Conservation (phyloP, 805 yeast genomes). For the Cephaloascus albidus region DNA sequence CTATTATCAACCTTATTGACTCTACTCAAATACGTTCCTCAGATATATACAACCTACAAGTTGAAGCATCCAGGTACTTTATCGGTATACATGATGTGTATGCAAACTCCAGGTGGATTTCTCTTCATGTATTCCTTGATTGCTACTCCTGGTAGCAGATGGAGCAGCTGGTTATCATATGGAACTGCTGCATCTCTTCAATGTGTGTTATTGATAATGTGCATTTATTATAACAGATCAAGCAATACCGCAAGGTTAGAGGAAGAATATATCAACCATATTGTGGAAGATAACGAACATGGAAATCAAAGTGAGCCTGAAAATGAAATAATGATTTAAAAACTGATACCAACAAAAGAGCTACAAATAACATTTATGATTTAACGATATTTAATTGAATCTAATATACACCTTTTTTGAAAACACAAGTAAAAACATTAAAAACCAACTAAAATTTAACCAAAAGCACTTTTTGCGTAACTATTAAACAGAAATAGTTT, state of each 20-base stretch:
- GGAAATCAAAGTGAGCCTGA: no score
- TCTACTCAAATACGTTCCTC: slow-evolving; percentile 71
- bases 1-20: slow-evolving; percentile 55
- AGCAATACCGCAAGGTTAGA: slow-evolving; percentile 1
- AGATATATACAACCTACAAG: slow-evolving; percentile 56
- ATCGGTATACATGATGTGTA: slow-evolving; percentile 70
- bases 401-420: neutral
- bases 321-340: neutral
- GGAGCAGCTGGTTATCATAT: slow-evolving; percentile 85
- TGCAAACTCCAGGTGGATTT: slow-evolving; percentile 88
- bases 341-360: neutral
- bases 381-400: no score
- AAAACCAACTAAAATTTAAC: no score
- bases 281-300: neutral
- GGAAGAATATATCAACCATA: neutral
- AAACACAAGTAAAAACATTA: neutral
- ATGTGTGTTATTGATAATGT: slow-evolving; percentile 49
- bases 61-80: slow-evolving; percentile 75
- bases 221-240: slow-evolving; percentile 34
- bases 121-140: slow-evolving; percentile 69
- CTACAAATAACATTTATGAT: no score
- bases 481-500: slow-evolving; percentile 85
- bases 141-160: slow-evolving; percentile 63
- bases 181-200: slow-evolving; percentile 65
- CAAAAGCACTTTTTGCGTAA: no score